These are phyloP conservation scores for Amyloporia xantha DNA, from an alignment of 768 basidiomycete genomes.

Conservation along the genomic window DNA sequence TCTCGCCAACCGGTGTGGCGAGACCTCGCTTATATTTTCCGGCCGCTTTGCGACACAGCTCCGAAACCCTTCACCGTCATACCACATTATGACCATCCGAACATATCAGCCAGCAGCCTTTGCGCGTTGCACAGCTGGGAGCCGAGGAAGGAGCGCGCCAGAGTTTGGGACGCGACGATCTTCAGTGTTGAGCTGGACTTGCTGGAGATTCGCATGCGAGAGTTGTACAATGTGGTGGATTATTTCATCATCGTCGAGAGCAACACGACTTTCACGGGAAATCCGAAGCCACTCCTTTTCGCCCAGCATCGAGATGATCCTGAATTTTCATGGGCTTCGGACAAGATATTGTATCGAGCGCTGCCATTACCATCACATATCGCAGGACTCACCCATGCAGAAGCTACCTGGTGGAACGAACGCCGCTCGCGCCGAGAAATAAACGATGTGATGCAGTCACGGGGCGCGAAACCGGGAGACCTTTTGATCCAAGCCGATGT, in stretches of 20 bases:
- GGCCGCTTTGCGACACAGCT: no score
- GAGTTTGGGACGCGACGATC: constrained; percentile 50
- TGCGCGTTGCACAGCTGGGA: constrained; percentile 53
- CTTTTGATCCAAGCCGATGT: no score
- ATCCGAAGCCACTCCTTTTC: constrained; percentile 48
- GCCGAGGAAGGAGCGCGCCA: constrained; percentile 24
- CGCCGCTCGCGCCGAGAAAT: no score
- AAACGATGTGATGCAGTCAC: no score
- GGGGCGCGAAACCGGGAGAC: no score
- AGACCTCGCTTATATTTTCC: no score
- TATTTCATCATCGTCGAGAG: constrained; percentile 57
- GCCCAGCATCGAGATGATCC: constrained; percentile 30
- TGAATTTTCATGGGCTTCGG: constrained; percentile 42
- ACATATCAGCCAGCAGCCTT: constrained; percentile 37
- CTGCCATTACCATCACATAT: constrained; percentile 36
- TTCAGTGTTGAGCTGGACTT: constrained; percentile 61
- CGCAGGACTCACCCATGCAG: no score
- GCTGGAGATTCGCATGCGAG: constrained; percentile 55
- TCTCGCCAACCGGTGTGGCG: no score
- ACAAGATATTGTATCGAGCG: constrained; percentile 49
- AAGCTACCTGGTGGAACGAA: no score
- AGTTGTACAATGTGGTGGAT: constrained; percentile 50
- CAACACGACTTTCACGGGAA: constrained; percentile 53
- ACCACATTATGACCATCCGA: constrained; percentile 52
- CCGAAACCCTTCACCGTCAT: constrained; percentile 42